phyloP scores from a whole-genome alignment of 2,329 filamentous ascomycete species.

The Allantophomopsis cytisporea region DNA sequence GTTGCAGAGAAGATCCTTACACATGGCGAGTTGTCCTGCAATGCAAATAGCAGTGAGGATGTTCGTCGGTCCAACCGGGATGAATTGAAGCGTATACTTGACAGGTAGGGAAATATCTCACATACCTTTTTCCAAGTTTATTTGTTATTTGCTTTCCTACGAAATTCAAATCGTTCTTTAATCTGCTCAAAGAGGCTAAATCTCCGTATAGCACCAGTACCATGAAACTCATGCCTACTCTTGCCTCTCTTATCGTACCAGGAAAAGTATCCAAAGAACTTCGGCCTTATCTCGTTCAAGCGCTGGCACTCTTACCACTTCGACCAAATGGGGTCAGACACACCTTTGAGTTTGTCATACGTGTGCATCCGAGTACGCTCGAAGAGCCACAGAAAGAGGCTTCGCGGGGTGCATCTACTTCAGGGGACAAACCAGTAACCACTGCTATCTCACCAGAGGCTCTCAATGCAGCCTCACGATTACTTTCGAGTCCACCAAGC shows the following conservation, averaged over 20 bases:
- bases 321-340: constrained; percentile 49
- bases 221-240: constrained; percentile 41
- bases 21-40: constrained; percentile 14
- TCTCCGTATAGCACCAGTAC: constrained; percentile 23
- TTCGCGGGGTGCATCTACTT: neutral
- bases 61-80: constrained; percentile 5
- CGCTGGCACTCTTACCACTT: constrained; percentile 46
- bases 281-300: constrained; percentile 37
- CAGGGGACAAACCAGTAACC: constrained; percentile 26
- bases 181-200: constrained; percentile 4
- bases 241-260: constrained; percentile 52
- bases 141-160: neutral
- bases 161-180: neutral
- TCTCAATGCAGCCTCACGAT: constrained; percentile 44
- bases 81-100: constrained; percentile 10
- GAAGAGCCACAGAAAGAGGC: constrained; percentile 1
- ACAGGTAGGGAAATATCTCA: constrained; percentile 7
- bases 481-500: constrained; percentile 46
- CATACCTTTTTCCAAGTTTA: neutral
- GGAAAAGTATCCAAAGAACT: constrained; percentile 44
- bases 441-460: constrained; percentile 57
- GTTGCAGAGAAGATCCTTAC: constrained; percentile 15
- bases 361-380: constrained; percentile 39
- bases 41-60: constrained; percentile 10
- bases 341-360: constrained; percentile 58